Base-by-base conservation (phyloP, 495 filamentous ascomycete species). In the Xanthoparmelia taractica region DNA sequence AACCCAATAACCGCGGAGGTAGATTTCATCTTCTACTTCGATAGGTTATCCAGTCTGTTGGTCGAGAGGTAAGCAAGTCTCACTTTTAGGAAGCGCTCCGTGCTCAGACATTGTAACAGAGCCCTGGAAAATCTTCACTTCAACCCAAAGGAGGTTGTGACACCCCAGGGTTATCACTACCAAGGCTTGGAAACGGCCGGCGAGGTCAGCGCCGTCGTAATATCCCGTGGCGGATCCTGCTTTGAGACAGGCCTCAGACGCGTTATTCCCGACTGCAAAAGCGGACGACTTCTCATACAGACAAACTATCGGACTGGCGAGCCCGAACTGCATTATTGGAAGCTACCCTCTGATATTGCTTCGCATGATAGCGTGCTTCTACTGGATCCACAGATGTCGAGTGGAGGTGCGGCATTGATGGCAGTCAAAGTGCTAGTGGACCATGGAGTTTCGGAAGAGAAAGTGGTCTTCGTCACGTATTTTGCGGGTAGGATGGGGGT, bases 11-110 rank as follows among this genome's bases (percentile, higher is more conserved):
- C 88, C 2, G 76, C 85, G 15, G 83, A 87, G 47, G 94, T 96
- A 66, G 92, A 97, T 65, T 97, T 96, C 71, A 90, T 96, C 60
- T 97, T 97, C 73, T 96, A 96, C 73, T 96, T 97, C 68, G 90
- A 98, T 75, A 85, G 94, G 25, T 75, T 97, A 41, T 82, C 87
- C 4, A 84, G 85, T 1, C 75, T 97, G n/a, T 78, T 98, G 10
- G 84, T 98, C 36, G 92, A 97, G 73, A 84, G 84, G 85, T 91
- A 78, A 67, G 74, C 70, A 10, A 11, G 27, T n/a, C 25, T 47
- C 25, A 25, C 36, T 8, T 23, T 13, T 3, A 8, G 36, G 20
- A 17, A 41, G 3, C 18, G 15, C 13, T 13, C 25, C 4, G 43
- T 56, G 55, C 57, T 65, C 20, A 64, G 52, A 58, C 20, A 15